Base-by-base conservation (phyloP, 192 early-diverging fungal genomes). In the Dimargaris verticillata region DNA sequence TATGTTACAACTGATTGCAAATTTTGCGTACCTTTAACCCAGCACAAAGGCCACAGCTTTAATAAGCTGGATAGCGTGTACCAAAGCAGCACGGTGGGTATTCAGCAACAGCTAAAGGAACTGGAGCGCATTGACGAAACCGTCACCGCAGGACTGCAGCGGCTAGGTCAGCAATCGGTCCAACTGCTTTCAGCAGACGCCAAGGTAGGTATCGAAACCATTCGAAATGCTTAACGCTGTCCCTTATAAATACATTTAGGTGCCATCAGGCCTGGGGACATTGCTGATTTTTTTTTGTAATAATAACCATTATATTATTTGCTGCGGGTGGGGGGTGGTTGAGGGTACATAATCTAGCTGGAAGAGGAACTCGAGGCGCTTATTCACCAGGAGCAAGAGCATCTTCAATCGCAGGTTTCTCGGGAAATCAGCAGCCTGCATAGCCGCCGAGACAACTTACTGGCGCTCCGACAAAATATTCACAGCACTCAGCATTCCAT, bases 31-130 rank as follows among this genome's bases (percentile, higher is more conserved):
- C 49, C 49, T 5, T 50, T 12, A 45, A 12, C 44, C 10, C 22
- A 50, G 49, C 49, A 50, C 49, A 13, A 22, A 5, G 49, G 49
- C 49, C 49, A 50, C 49, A 50, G 49, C n/a, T 50, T 50, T 22
- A 20, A 50, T 22, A 50, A 50, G 22, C 14, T 50, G 13, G 49
- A 50, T 6, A 7, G 14, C 49, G 22, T 50, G 18, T 50, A 50
- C 49, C 49, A 5, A 6, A 22, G 18, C n/a, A 50, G 49, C 49
- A 13, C 22, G n/a, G 49, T 20, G 6, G 49, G 22, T 20, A 50
- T 50, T 22, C 49, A 50, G 6, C 7, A 20, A 22, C 49, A 50
- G 20, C 5, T 20, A 5, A 22, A 50, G 7, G 18, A 50, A n/a
- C n/a, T 50, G 13, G 20, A 13, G 13, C 20, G 14, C 7, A 50